phyloP scores from a whole-genome alignment of 257 asterid genomes.

The Nicotiana tabacum region DNA sequence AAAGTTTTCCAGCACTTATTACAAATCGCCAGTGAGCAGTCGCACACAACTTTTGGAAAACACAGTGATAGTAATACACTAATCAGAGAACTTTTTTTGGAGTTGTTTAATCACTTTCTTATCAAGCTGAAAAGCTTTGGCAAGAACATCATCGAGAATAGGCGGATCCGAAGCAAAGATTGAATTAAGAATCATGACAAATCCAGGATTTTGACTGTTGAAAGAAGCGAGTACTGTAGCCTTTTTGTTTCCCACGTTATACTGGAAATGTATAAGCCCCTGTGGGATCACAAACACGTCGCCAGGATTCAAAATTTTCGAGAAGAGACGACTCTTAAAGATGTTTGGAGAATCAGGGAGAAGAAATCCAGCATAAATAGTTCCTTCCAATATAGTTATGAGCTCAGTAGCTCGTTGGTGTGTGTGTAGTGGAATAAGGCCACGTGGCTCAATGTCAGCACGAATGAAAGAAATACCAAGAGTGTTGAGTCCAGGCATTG shows the following conservation, averaged over 20 bases:
- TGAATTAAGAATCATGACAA: background rate
- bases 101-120: background rate
- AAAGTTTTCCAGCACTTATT: too few relatives aligned
- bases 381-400: background rate
- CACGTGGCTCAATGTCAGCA: background rate
- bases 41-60: background rate
- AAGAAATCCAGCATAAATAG: background rate
- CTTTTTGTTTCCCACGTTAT: background rate
- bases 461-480: background rate
- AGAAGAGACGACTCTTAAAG: slow-evolving; percentile 3
- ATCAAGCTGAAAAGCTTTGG: background rate
- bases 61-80: too few relatives aligned
- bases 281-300: background rate
- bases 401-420: slow-evolving; percentile 10
- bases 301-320: background rate
- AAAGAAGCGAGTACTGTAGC: background rate
- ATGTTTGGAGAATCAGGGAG: background rate
- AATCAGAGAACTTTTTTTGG: background rate
- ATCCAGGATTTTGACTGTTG: slow-evolving; percentile 6
- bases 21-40: background rate
- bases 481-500: slow-evolving; percentile 2
- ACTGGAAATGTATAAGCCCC: background rate
- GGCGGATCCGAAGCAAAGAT: slow-evolving; percentile 3
- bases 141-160: background rate
- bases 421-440: slow-evolving; percentile 4